Base-by-base conservation (phyloP, 2,329 filamentous ascomycete genomes). In the Colletotrichum lupini region DNA sequence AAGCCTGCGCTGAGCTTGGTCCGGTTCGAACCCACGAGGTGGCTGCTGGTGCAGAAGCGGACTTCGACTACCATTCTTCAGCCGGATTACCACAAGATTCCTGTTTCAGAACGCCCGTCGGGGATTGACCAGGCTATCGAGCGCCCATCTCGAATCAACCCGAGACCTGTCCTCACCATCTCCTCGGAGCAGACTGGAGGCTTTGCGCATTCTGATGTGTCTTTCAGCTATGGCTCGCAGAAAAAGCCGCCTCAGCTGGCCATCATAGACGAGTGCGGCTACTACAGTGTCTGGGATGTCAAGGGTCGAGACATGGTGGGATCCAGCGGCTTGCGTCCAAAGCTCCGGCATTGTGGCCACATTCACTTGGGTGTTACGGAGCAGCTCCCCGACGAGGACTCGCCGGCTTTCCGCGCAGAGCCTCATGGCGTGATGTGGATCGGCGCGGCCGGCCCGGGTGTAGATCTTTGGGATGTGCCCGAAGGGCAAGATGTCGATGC, bases 221-320 rank as follows among this genome's bases (percentile, higher is more conserved):
- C 88, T 0, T 93, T 95, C 79, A 92, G 92, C 75, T 89, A 92
- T 0, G 81, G 81, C 4, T 78, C 78, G 5, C 75, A 73, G 22
- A 78, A 82, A 71, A 75, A 89, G 83, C 79, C 89, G 85, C 87
- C 90, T 1, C 91, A 93, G 76, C 82, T 95, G 65, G 91, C 87
- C 19, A 84, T 95, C 30, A 84, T 95, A 22, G 92, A 95, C 77
- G 85, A 90, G 64, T 83, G 83, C 42, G 93, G 92, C 1, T 85
- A 84, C 70, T 95, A 93, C 93, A 91, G 85, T 56, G 80, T 94
- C 4, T 94, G 92, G 91, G 87, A 93, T 73, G 82, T 93, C 28
- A 76, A 77, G 14, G 84, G 82, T 67, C 84, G 78, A 74, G 78
- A 80, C 71, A 75, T 81, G 22, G 78, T 80, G 12, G 78, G 80